These are phyloP conservation scores for Rosa chinensis DNA, from an alignment of 306 rosid species.

Conservation along the genomic window DNA sequence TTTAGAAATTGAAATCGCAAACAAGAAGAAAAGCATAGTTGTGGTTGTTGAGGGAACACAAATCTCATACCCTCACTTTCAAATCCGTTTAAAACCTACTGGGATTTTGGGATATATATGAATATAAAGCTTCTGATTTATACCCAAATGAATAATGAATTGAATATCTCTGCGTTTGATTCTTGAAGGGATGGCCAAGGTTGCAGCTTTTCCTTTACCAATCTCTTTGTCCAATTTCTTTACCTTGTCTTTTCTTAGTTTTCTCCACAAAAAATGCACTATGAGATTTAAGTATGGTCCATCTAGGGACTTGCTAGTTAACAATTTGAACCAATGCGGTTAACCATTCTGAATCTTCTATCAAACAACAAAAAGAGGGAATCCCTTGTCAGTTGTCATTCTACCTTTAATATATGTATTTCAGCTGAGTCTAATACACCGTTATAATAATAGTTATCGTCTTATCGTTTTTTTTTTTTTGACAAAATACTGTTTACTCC, in stretches of 20 bases:
- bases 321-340: not conserved
- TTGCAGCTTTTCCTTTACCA: not conserved
- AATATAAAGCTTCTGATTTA: not conserved
- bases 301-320: not conserved
- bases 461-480: no score
- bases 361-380: not conserved
- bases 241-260: not conserved
- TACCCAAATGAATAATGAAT: not conserved
- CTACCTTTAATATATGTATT: no score
- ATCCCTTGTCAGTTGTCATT: not conserved
- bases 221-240: not conserved
- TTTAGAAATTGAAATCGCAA: not conserved
- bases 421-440: no score
- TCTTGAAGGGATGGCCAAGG: conserved; percentile 10
- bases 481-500: no score
- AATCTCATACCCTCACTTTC: conserved; percentile 6
- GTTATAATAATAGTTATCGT: no score
- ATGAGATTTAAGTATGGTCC: not conserved
- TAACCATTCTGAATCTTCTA: not conserved
- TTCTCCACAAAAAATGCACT: not conserved
- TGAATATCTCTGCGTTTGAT: not conserved
- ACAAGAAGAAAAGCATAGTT: not conserved
- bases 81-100: not conserved
- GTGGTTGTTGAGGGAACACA: conserved; percentile 22
- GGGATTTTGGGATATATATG: not conserved